phyloP scores from a whole-genome alignment of 306 rosid species.

The Carpinus viminea region DNA sequence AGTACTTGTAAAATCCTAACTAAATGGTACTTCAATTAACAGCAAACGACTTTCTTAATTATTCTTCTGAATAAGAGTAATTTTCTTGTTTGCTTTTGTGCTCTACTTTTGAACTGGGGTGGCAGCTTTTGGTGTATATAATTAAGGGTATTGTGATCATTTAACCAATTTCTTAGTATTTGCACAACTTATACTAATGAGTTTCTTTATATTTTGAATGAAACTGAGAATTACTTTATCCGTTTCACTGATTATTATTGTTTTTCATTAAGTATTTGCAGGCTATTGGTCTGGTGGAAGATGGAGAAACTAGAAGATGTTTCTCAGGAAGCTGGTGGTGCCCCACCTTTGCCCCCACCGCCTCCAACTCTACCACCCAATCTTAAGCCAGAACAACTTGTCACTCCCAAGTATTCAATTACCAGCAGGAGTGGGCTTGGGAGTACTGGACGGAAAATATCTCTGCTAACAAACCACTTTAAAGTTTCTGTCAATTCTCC shows the following conservation, averaged over 20 bases:
- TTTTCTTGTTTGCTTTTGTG: not conserved
- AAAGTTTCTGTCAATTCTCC: constrained; percentile 52
- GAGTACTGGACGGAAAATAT: constrained; percentile 46
- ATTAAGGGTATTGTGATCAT: not conserved
- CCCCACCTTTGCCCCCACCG: constrained; percentile 36
- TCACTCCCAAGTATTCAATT: constrained; percentile 45
- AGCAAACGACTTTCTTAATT: not conserved
- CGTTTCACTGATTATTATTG: not conserved
- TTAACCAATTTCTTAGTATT: not conserved
- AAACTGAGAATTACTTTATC: not conserved
- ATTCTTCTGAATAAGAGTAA: not conserved
- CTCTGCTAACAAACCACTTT: constrained; percentile 67
- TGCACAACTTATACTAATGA: not conserved
- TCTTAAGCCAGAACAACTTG: constrained; percentile 33
- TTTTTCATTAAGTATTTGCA: not conserved
- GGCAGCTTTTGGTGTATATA: not conserved
- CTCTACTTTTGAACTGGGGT: not conserved
- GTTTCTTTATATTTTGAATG: not conserved
- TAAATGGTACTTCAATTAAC: not conserved
- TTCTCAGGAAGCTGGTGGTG: constrained; percentile 35
- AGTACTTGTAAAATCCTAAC: not conserved
- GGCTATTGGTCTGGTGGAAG: not conserved
- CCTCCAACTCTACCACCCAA: constrained; percentile 28
- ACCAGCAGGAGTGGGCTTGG: constrained; percentile 62
- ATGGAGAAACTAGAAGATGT: constrained; percentile 40